These are phyloP conservation scores for Trichosanthes cucumerina DNA, from an alignment of 306 rosid species.

Conservation along the genomic window DNA sequence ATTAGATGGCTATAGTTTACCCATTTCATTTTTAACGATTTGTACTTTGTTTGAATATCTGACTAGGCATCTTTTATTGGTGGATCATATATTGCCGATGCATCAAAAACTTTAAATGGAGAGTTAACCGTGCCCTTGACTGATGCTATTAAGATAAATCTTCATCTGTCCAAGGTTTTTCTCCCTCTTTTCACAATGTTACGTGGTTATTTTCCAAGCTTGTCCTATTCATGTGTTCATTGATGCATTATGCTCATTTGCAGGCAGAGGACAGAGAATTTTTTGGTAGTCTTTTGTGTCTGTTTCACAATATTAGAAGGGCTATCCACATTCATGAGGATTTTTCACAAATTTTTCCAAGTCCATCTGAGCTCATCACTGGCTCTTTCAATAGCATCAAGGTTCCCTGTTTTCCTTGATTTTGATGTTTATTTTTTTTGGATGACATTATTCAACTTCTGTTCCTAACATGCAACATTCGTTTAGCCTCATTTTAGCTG, in stretches of 20 bases:
- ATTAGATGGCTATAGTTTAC: background rate
- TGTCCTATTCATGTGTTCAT: background rate
- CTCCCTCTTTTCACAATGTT: background rate
- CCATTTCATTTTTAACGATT: background rate
- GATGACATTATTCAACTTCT: background rate
- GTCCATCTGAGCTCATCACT: constrained; percentile 68
- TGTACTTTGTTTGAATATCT: background rate
- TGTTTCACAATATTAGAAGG: constrained; percentile 40
- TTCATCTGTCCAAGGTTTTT: constrained; percentile 69
- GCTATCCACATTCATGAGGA: constrained; percentile 64
- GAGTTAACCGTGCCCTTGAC: constrained; percentile 55
- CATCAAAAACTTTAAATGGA: constrained; percentile 50
- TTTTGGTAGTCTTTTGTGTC: constrained; percentile 36
- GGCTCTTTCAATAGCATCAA: constrained; percentile 64
- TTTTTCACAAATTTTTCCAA: constrained; percentile 26
- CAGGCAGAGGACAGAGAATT: constrained; percentile 70
- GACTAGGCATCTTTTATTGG: constrained; percentile 72
- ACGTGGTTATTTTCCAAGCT: background rate
- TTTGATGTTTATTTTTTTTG: background rate
- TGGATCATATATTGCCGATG: constrained; percentile 62
- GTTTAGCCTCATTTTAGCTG: background rate
- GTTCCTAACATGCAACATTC: background rate
- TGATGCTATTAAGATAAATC: constrained; percentile 39
- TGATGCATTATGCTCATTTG: background rate
- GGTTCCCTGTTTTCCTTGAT: constrained; percentile 23